Conservation (phyloP, 192 early-diverging fungal species). For the Phycomyces blakesleeanus region DNA sequence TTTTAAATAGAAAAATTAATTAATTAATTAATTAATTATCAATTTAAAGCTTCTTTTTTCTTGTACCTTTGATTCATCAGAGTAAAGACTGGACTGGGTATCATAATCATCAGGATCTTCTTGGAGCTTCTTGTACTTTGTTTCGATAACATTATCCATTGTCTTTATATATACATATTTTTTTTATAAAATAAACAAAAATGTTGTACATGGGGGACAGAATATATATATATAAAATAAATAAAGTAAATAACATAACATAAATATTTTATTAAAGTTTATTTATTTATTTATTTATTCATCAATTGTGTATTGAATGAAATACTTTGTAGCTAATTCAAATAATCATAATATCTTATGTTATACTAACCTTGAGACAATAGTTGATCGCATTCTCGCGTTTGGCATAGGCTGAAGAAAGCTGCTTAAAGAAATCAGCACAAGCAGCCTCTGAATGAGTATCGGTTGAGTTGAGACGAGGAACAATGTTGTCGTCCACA, state of each 20-base stretch:
- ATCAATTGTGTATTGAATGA: too few relatives aligned
- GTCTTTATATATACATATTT: conserved; percentile 14
- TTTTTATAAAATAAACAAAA: too few relatives aligned
- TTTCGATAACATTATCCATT: conserved; percentile 41
- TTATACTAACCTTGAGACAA: conserved; percentile 59
- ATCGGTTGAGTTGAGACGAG: conserved; percentile 71
- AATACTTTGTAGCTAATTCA: too few relatives aligned
- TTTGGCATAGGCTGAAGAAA: conserved; percentile 61
- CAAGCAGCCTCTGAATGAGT: conserved; percentile 60
- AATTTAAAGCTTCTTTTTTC: too few relatives aligned
- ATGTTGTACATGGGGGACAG: too few relatives aligned
- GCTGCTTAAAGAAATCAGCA: conserved; percentile 57
- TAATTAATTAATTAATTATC: too few relatives aligned
- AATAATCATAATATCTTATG: too few relatives aligned
- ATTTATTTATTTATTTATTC: too few relatives aligned
- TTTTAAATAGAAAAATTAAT: too few relatives aligned
- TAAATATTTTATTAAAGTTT: too few relatives aligned
- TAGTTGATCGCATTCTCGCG: conserved; percentile 63
- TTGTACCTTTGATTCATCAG: conserved; percentile 59
- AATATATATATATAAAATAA: too few relatives aligned
- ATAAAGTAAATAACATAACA: too few relatives aligned
- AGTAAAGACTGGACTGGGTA: conserved; percentile 47
- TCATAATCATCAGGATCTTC: conserved; percentile 55
- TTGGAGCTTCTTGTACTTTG: conserved; percentile 46
- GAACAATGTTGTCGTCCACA: conserved; percentile 80